phyloP scores from a whole-genome alignment of 805 yeast genomes.

The Kodamaea kaohsiungensis region DNA sequence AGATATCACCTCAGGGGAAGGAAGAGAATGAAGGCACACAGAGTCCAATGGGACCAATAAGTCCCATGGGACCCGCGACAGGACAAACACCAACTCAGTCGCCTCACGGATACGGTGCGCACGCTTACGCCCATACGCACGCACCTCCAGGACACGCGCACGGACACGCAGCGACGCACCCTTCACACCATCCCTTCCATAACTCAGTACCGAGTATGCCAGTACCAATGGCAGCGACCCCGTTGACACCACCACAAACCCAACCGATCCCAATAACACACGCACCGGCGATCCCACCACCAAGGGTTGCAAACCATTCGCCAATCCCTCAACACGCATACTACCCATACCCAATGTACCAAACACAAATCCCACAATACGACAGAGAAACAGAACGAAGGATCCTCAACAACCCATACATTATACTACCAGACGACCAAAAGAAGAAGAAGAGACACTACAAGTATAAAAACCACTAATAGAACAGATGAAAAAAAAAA shows the following conservation, averaged over 20 bases:
- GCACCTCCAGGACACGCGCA: not conserved
- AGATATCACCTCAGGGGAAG: not conserved
- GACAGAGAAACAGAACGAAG: conserved; percentile 29
- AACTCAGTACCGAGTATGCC: conserved; percentile 1
- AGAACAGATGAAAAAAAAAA: not conserved
- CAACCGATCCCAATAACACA: not conserved
- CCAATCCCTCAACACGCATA: conserved; percentile 1
- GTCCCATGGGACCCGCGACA: not conserved
- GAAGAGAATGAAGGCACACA: not conserved
- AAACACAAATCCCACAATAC: conserved; percentile 13
- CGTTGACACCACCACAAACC: not conserved
- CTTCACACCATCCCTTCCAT: conserved; percentile 2
- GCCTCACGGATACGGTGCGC: not conserved
- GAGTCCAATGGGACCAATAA: not conserved
- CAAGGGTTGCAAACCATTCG: not conserved
- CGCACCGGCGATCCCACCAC: not conserved
- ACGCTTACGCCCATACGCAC: not conserved
- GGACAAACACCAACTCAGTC: not conserved
- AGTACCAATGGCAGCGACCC: not conserved
- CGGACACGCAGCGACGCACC: not conserved
- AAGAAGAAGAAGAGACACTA: conserved; percentile 8
- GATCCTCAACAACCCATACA: conserved; percentile 29
- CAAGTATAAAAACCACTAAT: not conserved
- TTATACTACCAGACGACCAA: conserved; percentile 26
- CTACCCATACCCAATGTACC: conserved; percentile 7